Base-by-base conservation (phyloP, 495 filamentous ascomycete genomes). In the Parathielavia appendiculata region DNA sequence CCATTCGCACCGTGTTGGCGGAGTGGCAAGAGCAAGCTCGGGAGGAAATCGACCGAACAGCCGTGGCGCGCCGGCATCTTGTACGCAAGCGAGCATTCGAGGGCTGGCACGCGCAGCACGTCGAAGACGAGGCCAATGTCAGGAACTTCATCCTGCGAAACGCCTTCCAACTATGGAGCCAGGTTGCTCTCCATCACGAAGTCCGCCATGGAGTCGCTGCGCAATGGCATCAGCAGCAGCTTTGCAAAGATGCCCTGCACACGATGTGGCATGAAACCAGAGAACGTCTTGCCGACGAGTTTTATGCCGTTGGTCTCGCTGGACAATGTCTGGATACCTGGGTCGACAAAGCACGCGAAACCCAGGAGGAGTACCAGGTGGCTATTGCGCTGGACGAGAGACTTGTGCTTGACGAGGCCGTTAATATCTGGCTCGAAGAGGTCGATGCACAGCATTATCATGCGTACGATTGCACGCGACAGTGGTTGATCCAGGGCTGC, bases 21-120 rank as follows among this genome's bases (percentile, higher is more conserved):
- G 40, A 58, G 30, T 70, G 68, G 68, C 61, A 63, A 26, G 60
- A 51, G n/a, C 41, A 30, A 2, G 66, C 69, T 0, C 44, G 43
- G 3, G 66, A 72, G 1, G 68, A 72, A 46, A 44, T 54, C 39
- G 66, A 79, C 35, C 76, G 79, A 20, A 86, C 84, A 0, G 80
- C 78, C 11, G 75, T 79, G 34, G 89, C 86, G 19, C 79, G 86
- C 45, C 71, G 80, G 57, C 87, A 88, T 70, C 76, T 92, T n/a
- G 71, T 92, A 13, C 72, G 84, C 61, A 80, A 83, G 44, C 85
- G 84, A 39, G 88, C 86, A 57, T 93, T 93, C 66, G 83, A 86
- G 59, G 83, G 83, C 6, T 93, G 89, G 89, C 79, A 81, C 16
- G 83, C 85, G 50, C 84, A 91, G 53, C 91, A 88, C 13, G 78